Percentiles rank a stretch among this genome's conserved stretches.
Conservation (phyloP, 805 yeast genomes). For the Starmerella apis region DNA sequence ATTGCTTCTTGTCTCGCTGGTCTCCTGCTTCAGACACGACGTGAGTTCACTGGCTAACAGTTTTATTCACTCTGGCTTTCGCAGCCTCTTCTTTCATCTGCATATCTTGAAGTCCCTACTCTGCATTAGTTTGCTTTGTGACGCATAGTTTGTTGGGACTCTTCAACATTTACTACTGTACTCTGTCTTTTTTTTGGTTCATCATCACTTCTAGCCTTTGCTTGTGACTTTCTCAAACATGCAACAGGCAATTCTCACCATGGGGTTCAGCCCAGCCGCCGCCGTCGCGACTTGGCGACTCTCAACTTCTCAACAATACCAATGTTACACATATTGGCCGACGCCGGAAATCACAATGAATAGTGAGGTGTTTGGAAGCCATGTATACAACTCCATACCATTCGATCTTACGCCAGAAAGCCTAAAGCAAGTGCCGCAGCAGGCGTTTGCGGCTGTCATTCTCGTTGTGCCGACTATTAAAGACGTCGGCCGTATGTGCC, state of each 20-base stretch:
- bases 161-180: background rate
- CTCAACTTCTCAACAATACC: conserved; percentile 17
- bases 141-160: background rate
- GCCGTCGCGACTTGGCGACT: conserved; percentile 27
- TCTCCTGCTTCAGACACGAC: background rate
- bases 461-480: conserved; percentile 24
- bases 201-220: background rate
- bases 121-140: background rate
- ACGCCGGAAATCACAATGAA: conserved; percentile 18
- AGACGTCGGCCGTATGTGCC: conserved; percentile 27
- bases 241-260: conserved; percentile 21
- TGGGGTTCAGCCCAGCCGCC: conserved; percentile 27
- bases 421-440: conserved; percentile 11
- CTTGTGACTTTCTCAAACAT: background rate
- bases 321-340: conserved; percentile 27
- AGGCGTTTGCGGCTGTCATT: conserved; percentile 18
- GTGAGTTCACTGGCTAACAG: background rate
- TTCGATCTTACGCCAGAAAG: conserved; percentile 20
- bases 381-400: conserved; percentile 17
- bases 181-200: background rate
- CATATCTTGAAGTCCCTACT: background rate
- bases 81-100: background rate
- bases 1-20: background rate
- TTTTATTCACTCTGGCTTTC: background rate
- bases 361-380: conserved; percentile 20